Evolutionary conservation across 208 protist species (phyloP), one percentile per base, ranked within the genome.

Genomic region (Leishmania tarentolae): DNA sequence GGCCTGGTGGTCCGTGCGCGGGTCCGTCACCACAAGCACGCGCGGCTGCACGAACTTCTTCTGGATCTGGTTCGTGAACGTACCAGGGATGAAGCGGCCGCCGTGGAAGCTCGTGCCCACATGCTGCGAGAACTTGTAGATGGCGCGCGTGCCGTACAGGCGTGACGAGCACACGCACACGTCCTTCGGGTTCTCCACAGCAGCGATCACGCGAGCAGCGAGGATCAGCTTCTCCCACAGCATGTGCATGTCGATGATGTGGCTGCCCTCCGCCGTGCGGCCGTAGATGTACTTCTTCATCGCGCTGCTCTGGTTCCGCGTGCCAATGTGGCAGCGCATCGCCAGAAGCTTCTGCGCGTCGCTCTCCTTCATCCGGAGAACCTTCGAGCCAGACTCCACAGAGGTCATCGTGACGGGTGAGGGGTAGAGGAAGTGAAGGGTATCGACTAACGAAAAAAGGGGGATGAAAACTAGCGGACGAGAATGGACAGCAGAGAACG

Each of bases 171-270:
- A 98, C 83, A 98, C 98, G 85, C 88, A 94, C 59, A 99, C 93
- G 88, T 99, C 99, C 74, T 93, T 87, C 74, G 99, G 98, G 97
- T 99, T 99, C 93, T 99, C 99, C 83, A 99, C 98, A 72, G 98
- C 96, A 47, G 98, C 98, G 80, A 99, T 99, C 87, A 99, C 94
- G 83, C 99, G 97, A 86, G 99, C 99, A 81, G 99, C 99, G 7
- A 99, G 92, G 83, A 99, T 91, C 47, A 99, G 94, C 95, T 99
- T 99, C 94, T 99, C 98, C 98, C 98, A 99, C 81, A 98, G 99
- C 94, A 99, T 99, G 92, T 96, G 96, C 61, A 99, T 75, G 93
- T 99, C 99, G 87, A 99, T 95, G 79, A 99, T 91, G 97, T 99
- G 92, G 77, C 97, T 91, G 86, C 98, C 98, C 82, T 94, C 88